These are phyloP conservation scores for barley (Hordeum vulgare) DNA, from an alignment of 176 grass and related monocot genomes.

Conservation along the genomic window DNA sequence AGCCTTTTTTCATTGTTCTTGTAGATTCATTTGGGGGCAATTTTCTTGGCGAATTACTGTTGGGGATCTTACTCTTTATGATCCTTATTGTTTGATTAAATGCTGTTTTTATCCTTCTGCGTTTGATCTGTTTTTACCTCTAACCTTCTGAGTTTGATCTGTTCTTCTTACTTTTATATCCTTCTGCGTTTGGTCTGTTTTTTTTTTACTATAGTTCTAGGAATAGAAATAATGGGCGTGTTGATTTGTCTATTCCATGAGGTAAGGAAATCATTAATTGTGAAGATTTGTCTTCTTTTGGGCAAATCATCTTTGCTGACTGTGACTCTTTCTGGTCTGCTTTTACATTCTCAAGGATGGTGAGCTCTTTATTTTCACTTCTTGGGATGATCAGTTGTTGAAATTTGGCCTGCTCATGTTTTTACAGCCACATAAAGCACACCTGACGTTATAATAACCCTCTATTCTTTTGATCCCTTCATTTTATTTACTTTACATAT, in stretches of 20 bases:
- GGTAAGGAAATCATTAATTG: background rate
- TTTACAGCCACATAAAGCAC: too few relatives aligned
- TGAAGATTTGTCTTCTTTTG: background rate
- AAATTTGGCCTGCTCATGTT: background rate
- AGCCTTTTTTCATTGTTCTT: background rate
- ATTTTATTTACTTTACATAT: too few relatives aligned
- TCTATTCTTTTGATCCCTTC: too few relatives aligned
- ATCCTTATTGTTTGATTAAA: background rate
- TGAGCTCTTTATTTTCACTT: background rate
- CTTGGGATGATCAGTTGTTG: background rate
- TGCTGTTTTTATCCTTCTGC: background rate
- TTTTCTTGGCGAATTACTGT: background rate
- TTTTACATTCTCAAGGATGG: background rate
- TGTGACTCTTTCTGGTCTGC: too few relatives aligned
- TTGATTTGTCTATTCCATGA: background rate
- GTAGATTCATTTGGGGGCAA: background rate
- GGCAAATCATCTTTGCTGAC: background rate
- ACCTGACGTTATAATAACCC: too few relatives aligned
- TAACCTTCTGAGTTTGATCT: background rate
- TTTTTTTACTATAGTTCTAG: background rate
- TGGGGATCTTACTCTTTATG: background rate
- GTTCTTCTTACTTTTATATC: background rate
- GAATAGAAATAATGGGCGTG: background rate
- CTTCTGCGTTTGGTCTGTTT: background rate
- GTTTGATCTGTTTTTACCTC: background rate